Conservation (phyloP, 257 asterid genomes). For the Primulina tabacum region DNA sequence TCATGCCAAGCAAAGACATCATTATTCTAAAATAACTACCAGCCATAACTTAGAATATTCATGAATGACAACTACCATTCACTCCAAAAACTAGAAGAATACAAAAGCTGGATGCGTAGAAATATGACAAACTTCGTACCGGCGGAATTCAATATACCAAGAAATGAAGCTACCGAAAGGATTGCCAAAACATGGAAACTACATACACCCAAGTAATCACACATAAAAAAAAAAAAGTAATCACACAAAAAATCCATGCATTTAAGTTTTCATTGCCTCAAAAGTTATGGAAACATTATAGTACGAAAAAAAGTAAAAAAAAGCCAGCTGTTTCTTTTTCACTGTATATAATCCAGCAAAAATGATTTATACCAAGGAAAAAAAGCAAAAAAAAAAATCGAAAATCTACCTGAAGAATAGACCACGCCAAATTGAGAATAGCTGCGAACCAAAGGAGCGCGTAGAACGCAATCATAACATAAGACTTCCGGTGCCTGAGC, state of each 20-base stretch:
- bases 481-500: constrained; percentile 68
- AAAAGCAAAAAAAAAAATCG: background rate
- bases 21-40: background rate
- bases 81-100: no score
- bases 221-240: no score
- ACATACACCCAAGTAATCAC: background rate
- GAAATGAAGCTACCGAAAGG: background rate
- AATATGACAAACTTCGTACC: background rate
- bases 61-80: background rate
- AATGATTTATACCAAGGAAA: background rate
- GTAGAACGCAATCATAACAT: constrained; percentile 79
- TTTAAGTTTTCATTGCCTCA: background rate
- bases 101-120: background rate
- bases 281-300: background rate
- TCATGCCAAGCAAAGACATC: background rate
- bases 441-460: constrained; percentile 76
- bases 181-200: background rate
- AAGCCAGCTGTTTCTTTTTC: no score
- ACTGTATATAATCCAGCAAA: background rate
- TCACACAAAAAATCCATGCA: no score
- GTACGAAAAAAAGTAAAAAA: background rate
- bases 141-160: background rate
- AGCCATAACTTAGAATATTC: background rate
- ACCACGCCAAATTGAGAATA: constrained; percentile 75
- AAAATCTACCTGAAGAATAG: constrained; percentile 66